Conservation (phyloP, 1,139 yeast genomes). For the Oligophagozyma castellii region DNA sequence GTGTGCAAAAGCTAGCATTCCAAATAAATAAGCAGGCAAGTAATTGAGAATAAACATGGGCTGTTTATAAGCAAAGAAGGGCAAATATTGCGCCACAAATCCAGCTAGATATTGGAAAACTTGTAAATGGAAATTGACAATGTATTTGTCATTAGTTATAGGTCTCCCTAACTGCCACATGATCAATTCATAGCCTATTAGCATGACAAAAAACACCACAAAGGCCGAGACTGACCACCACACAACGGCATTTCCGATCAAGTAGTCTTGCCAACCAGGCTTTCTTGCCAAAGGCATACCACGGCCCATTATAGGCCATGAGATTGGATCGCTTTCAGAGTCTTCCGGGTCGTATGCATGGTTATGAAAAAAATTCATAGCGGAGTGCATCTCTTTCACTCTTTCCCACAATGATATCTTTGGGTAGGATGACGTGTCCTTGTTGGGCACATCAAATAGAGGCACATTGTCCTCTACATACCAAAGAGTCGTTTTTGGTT, state of each 20-base stretch:
- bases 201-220: slow-evolving; percentile 40
- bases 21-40: slow-evolving; percentile 82
- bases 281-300: slow-evolving; percentile 93
- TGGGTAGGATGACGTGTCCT: slow-evolving; percentile 49
- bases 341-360: slow-evolving; percentile 49
- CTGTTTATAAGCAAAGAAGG: slow-evolving; percentile 88
- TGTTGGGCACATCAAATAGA: slow-evolving; percentile 29
- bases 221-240: slow-evolving; percentile 78
- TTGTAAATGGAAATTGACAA: slow-evolving; percentile 60
- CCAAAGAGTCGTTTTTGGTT: slow-evolving; percentile 66
- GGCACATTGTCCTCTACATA: slow-evolving; percentile 70
- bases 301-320: slow-evolving; percentile 82
- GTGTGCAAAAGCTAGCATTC: slow-evolving; percentile 73
- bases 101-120: slow-evolving; percentile 59
- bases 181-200: slow-evolving; percentile 41
- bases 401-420: slow-evolving; percentile 53
- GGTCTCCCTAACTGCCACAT: slow-evolving; percentile 63
- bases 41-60: slow-evolving; percentile 91
- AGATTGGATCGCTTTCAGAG: slow-evolving; percentile 76
- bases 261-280: slow-evolving; percentile 65
- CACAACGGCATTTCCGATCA: slow-evolving; percentile 77
- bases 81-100: slow-evolving; percentile 73
- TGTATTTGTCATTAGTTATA: slow-evolving; percentile 38
- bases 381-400: slow-evolving; percentile 62
- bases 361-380: slow-evolving; percentile 56